Base-by-base conservation (phyloP, 306 rosid genomes). In the Cercis canadensis region DNA sequence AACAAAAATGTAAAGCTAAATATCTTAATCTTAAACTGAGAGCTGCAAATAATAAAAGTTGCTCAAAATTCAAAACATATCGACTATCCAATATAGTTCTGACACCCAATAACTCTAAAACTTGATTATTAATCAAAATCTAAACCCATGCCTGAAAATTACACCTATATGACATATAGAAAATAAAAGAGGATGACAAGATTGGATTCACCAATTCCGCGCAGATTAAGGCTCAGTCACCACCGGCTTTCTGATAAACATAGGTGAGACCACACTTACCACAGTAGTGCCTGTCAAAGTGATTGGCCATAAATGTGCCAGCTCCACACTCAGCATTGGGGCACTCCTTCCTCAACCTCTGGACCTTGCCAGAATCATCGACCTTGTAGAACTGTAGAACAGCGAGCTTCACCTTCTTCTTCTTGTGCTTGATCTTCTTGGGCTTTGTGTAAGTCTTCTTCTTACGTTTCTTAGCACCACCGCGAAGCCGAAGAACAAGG, bases 391-490 rank as follows among this genome's bases (percentile, higher is more conserved):
- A 75, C 69, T 75, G 80, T 3, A 75, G 49, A 18, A 75, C 63
- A 9, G 73, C 75, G 8, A 76, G 80, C 64, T 76, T 76, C 6
- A 65, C 57, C 57, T 65, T 65, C 54, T 75, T 75, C 46, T 75
- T 51, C 80, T 76, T 76, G 62, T 76, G 80, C 80, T 76, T 76
- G 57, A 76, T 76, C 69, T 76, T 76, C 75, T 76, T 76, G 18
- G 80, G 75, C 75, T 76, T 67, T 3, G 80, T 76, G 75, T 67
- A 76, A 5, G 80, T 77, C 81, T 76, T 76, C 81, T 76, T 76
- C 81, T 76, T 76, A 4, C 75, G 69, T 75, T 76, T 76, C 81
- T 76, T 77, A 10, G 81, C 76, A 13, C 81, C 81, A 4, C 81
- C 81, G 9, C 76, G 64, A 7, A 77, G 81, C 2, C 81, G 75